These are phyloP conservation scores for Anthoceros angustus DNA, from an alignment of 225 moss, liverwort and hornwort genomes.

Conservation along the genomic window DNA sequence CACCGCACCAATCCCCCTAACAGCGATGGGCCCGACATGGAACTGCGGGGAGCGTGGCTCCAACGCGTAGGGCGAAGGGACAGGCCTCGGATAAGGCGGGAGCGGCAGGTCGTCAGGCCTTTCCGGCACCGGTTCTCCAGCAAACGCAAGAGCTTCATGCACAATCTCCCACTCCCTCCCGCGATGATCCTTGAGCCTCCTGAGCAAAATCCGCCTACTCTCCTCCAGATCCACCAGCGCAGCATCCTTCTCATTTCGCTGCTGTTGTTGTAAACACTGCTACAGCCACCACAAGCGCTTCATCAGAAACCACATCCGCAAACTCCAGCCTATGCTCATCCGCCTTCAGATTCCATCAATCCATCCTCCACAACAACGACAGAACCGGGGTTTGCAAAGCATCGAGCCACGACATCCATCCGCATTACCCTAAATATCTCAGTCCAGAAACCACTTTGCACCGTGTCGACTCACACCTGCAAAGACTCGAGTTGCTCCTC, in stretches of 20 bases:
- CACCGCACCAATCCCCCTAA: slow-evolving; percentile 36
- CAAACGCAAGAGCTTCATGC: slow-evolving; percentile 81
- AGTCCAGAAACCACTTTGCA: neutral
- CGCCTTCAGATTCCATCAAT: neutral
- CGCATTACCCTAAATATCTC: neutral
- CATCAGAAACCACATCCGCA: neutral
- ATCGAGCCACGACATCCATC: neutral
- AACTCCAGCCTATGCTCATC: neutral
- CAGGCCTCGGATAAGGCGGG: slow-evolving; percentile 68
- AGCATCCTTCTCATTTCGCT: slow-evolving; percentile 70
- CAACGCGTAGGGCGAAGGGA: slow-evolving; percentile 16
- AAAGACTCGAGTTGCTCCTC: slow-evolving; percentile 83
- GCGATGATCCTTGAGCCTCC: slow-evolving; percentile 70
- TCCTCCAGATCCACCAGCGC: slow-evolving; percentile 80
- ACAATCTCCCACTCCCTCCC: slow-evolving; percentile 90
- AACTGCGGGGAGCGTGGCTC: slow-evolving; percentile 39
- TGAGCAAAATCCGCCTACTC: slow-evolving; percentile 55
- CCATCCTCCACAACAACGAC: neutral
- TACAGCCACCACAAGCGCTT: neutral
- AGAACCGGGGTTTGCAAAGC: neutral
- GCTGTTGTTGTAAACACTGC: slow-evolving; percentile 77
- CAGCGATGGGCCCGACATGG: slow-evolving; percentile 19
- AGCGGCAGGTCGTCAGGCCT: slow-evolving; percentile 56
- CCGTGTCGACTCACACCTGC: slow-evolving; percentile 31
- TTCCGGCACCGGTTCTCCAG: slow-evolving; percentile 87